Percentiles rank a stretch among this genome's conserved stretches.
phyloP scores from a whole-genome alignment of 2,329 filamentous ascomycete genomes.

The Anisogramma anomala region DNA sequence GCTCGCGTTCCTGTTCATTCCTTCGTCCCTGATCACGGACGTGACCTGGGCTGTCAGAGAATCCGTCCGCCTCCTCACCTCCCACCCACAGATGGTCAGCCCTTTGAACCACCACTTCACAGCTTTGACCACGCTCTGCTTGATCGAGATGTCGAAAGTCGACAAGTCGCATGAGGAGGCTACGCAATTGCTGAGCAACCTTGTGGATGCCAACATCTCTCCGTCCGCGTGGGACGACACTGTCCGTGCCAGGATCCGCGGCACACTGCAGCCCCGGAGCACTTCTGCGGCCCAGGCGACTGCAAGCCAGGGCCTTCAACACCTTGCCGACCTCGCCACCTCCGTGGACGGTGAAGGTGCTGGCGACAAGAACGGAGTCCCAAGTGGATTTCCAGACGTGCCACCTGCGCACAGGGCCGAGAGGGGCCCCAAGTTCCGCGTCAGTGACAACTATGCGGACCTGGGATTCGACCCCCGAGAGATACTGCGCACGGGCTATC shows the following conservation, averaged over 20 bases:
- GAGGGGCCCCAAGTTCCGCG: slow-evolving; percentile 9
- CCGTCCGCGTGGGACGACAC: slow-evolving; percentile 46
- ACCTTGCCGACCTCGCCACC: slow-evolving; percentile 46
- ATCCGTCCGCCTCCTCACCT: slow-evolving; percentile 45
- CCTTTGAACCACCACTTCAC: slow-evolving; percentile 59
- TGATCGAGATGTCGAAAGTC: slow-evolving; percentile 46
- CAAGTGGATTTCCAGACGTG: background rate
- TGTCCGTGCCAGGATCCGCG: slow-evolving; percentile 40
- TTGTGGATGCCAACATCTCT: slow-evolving; percentile 41
- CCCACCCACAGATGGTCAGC: slow-evolving; percentile 42
- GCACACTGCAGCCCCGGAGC: slow-evolving; percentile 27
- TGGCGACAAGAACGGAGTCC: slow-evolving; percentile 16
- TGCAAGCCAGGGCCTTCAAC: slow-evolving; percentile 46
- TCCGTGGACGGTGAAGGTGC: slow-evolving; percentile 25
- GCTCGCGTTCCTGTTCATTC: slow-evolving; percentile 48
- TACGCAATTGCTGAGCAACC: slow-evolving; percentile 39
- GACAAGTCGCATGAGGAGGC: slow-evolving; percentile 48
- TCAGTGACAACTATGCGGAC: slow-evolving; percentile 27
- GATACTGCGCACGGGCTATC: slow-evolving; percentile 29
- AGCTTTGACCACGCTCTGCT: slow-evolving; percentile 45
- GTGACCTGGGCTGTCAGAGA: slow-evolving; percentile 50
- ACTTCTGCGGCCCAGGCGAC: slow-evolving; percentile 29
- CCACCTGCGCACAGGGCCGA: background rate
- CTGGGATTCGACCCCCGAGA: slow-evolving; percentile 30
- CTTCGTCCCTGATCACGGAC: slow-evolving; percentile 42